These are phyloP conservation scores for Bruguiera hainesii DNA, from an alignment of 441 rosid genomes.

Conservation along the genomic window DNA sequence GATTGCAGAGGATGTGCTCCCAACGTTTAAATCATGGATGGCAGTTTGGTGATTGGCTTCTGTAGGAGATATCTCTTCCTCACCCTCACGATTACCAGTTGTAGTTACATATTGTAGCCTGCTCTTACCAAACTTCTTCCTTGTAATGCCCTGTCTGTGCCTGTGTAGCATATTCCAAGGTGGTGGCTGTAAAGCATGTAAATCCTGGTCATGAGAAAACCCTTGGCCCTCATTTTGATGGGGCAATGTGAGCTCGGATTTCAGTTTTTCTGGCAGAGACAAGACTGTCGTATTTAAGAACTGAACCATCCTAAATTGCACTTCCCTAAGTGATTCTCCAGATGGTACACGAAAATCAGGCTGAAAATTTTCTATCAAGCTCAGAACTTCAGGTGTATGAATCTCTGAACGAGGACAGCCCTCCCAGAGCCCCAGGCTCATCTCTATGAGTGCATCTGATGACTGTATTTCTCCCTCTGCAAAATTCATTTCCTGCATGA, in stretches of 20 bases:
- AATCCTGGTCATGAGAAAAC: constrained; percentile 52
- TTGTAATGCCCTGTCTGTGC: constrained; percentile 53
- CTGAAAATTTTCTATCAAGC: constrained; percentile 60
- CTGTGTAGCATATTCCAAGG: constrained; percentile 65
- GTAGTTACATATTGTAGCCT: constrained; percentile 75
- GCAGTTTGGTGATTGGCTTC: constrained; percentile 46
- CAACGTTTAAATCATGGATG: constrained; percentile 39
- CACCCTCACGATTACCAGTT: constrained; percentile 63
- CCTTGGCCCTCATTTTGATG: constrained; percentile 45
- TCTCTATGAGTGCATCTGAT: constrained; percentile 68
- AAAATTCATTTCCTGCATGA: constrained; percentile 80
- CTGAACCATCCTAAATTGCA: constrained; percentile 85
- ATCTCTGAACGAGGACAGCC: constrained; percentile 63
- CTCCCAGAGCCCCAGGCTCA: constrained; percentile 88
- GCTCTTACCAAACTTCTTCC: constrained; percentile 90
- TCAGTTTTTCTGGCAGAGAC: constrained; percentile 61
- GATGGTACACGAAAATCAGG: constrained; percentile 86
- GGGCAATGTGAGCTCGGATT: constrained; percentile 49
- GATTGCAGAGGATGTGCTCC: constrained; percentile 39
- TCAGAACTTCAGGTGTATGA: constrained; percentile 55
- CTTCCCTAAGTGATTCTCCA: constrained; percentile 90
- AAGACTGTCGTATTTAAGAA: constrained; percentile 68
- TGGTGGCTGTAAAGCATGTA: constrained; percentile 40
- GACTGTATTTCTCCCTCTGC: constrained; percentile 62
- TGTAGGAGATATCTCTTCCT: constrained; percentile 61